Conservation (phyloP, 2,329 filamentous ascomycete genomes). For the Cordyceps cicadae region DNA sequence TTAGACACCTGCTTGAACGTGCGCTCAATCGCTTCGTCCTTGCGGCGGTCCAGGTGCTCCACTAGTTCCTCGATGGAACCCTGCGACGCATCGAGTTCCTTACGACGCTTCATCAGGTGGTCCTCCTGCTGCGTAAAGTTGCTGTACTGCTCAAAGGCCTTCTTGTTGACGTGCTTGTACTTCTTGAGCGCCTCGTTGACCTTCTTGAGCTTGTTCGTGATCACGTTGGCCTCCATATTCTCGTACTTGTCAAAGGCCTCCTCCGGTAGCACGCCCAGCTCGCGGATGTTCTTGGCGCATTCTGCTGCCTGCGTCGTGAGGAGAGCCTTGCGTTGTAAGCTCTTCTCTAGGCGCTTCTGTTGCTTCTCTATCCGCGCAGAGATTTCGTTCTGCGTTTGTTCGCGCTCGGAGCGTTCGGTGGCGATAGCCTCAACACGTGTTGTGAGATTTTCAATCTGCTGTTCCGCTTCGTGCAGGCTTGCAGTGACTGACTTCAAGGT, state of each 20-base stretch:
- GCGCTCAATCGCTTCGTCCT: constrained; percentile 95
- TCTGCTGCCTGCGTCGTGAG: constrained; percentile 70
- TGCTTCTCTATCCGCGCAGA: constrained; percentile 72
- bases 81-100: constrained; percentile 81
- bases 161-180: constrained; percentile 98
- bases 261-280: constrained; percentile 85
- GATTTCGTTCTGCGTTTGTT: constrained; percentile 67
- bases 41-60: constrained; percentile 82
- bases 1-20: constrained; percentile 97
- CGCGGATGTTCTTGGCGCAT: constrained; percentile 80
- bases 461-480: constrained; percentile 67
- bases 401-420: constrained; percentile 50
- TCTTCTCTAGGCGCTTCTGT: constrained; percentile 86
- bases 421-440: constrained; percentile 49
- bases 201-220: constrained; percentile 67
- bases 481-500: constrained; percentile 57
- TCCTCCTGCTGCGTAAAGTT: constrained; percentile 92
- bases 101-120: constrained; percentile 71
- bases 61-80: constrained; percentile 87
- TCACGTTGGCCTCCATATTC: constrained; percentile 67
- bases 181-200: constrained; percentile 92
- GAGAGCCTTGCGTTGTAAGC: constrained; percentile 77
- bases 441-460: constrained; percentile 50
- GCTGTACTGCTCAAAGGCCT: constrained; percentile 98
- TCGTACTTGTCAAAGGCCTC: constrained; percentile 90